Evolutionary conservation across 441 rosid species (phyloP).

Genomic region (Isatis lusitanica): DNA sequence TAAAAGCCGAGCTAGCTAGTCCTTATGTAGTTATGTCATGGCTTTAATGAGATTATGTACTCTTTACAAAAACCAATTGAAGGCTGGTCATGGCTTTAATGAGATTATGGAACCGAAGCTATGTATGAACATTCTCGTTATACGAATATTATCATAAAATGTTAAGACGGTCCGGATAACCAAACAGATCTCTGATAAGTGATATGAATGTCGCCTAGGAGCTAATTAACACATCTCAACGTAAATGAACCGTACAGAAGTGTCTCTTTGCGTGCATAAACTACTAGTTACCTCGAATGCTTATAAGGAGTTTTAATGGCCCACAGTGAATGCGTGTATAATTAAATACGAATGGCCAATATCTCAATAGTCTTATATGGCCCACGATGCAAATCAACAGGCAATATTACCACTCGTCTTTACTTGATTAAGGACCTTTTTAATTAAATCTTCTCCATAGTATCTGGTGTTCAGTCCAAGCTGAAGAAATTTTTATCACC

Average conservation of each 20-base stretch:
- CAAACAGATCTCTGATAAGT: constrained; percentile 11
- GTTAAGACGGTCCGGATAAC: not conserved
- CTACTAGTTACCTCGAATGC: constrained; percentile 13
- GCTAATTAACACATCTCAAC: constrained; percentile 3
- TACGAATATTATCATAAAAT: not conserved
- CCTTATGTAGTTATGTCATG: not conserved
- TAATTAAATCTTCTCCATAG: not conserved
- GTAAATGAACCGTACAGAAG: not conserved
- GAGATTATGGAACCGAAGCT: not conserved
- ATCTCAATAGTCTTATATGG: constrained; percentile 30
- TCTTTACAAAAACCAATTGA: not conserved
- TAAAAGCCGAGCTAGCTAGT: not conserved
- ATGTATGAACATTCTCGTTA: not conserved
- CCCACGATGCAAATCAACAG: constrained; percentile 33
- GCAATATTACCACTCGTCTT: constrained; percentile 19
- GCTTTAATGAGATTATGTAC: not conserved
- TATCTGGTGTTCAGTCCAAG: constrained; percentile 12
- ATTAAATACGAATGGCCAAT: constrained; percentile 24
- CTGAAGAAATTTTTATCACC: constrained; percentile 7
- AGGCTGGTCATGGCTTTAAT: not conserved
- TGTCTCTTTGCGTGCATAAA: not conserved
- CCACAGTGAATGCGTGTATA: constrained; percentile 33
- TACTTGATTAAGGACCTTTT: constrained; percentile 22
- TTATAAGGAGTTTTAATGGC: constrained; percentile 24
- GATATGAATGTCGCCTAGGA: not conserved